A percentile compares a stretch with the other conserved stretches of the same genome.
Conservation (phyloP, 2,329 filamentous ascomycete species). For the Alternaria sp. region DNA sequence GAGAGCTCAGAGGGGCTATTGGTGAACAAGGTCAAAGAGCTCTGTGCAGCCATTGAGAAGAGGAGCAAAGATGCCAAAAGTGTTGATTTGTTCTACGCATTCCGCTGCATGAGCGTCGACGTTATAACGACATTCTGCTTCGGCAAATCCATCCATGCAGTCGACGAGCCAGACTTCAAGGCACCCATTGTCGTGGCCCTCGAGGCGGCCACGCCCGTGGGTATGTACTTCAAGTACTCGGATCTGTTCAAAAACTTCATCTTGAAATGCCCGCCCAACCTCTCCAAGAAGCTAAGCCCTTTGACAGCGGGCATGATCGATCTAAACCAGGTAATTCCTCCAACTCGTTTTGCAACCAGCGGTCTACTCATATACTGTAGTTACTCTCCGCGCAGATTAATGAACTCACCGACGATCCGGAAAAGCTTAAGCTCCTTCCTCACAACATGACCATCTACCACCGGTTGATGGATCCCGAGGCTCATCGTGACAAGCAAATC, state of each 20-base stretch:
- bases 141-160: constrained; percentile 51
- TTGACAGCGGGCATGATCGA: constrained; percentile 51
- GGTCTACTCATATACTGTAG: constrained; percentile 17
- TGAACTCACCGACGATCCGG: constrained; percentile 41
- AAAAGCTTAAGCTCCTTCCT: constrained; percentile 42
- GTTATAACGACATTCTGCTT: constrained; percentile 53
- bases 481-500: constrained; percentile 43
- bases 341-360: neutral
- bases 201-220: constrained; percentile 48
- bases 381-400: constrained; percentile 45
- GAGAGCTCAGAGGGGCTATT: constrained; percentile 49
- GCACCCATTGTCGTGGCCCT: constrained; percentile 56
- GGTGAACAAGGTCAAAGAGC: constrained; percentile 47
- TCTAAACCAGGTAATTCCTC: constrained; percentile 39
- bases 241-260: constrained; percentile 49
- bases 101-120: constrained; percentile 34
- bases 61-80: constrained; percentile 30
- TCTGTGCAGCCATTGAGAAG: constrained; percentile 42
- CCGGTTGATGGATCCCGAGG: constrained; percentile 45
- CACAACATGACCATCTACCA: constrained; percentile 53
- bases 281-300: constrained; percentile 50
- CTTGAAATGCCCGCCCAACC: constrained; percentile 47
- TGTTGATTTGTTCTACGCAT: constrained; percentile 38
- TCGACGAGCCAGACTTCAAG: constrained; percentile 52
- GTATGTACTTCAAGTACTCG: constrained; percentile 55